These are phyloP conservation scores for Geotrichum cucujoidarum DNA, from an alignment of 1,139 yeast species.

Conservation along the genomic window DNA sequence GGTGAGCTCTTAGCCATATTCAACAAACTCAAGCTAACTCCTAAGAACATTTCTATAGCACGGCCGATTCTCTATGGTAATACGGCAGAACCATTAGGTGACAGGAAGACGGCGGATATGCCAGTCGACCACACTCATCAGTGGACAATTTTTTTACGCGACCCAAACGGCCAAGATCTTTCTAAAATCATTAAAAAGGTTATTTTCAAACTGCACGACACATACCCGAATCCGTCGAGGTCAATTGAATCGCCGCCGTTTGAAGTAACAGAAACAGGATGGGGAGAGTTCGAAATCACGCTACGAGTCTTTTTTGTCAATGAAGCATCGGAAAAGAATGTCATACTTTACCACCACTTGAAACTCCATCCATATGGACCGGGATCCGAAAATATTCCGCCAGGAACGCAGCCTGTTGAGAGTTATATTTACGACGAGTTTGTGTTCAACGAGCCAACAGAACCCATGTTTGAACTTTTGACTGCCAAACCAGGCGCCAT, in stretches of 20 bases:
- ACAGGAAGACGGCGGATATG: constrained; percentile 58
- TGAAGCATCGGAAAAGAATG: constrained; percentile 83
- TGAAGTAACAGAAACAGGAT: constrained; percentile 94
- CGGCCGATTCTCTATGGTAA: constrained; percentile 89
- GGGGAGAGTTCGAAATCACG: constrained; percentile 97
- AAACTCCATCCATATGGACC: constrained; percentile 77
- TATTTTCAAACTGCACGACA: constrained; percentile 90
- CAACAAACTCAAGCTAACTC: neutral
- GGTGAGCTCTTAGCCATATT: constrained; percentile 8
- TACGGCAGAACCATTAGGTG: constrained; percentile 66
- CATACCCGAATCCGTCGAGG: constrained; percentile 80
- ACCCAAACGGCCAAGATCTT: constrained; percentile 70
- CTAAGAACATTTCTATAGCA: constrained; percentile 65
- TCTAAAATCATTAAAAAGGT: constrained; percentile 84
- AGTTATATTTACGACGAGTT: constrained; percentile 82
- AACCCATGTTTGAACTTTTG: constrained; percentile 70
- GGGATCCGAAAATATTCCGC: constrained; percentile 24
- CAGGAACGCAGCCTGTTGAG: constrained; percentile 44
- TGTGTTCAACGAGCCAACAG: constrained; percentile 95
- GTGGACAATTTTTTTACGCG: constrained; percentile 92
- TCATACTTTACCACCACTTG: constrained; percentile 81
- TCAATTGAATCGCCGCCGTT: constrained; percentile 86
- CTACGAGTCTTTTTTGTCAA: constrained; percentile 80
- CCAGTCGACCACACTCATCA: constrained; percentile 90
- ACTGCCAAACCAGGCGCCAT: constrained; percentile 72